Base-by-base conservation (phyloP, 495 filamentous ascomycete species). In the Penicillium daleae region DNA sequence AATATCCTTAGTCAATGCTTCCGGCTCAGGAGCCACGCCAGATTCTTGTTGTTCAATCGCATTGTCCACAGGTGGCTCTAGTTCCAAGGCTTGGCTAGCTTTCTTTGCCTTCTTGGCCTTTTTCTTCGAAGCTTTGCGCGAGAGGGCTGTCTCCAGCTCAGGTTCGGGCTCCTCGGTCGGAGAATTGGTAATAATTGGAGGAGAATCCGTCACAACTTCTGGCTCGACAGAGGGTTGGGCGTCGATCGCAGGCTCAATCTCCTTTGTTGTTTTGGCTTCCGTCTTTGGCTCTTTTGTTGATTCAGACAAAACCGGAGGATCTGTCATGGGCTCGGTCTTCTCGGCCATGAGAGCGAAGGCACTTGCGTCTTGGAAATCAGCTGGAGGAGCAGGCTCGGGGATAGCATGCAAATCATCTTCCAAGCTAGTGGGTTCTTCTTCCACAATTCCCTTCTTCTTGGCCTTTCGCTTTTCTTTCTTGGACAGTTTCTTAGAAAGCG, bases 401-500 rank as follows among this genome's bases (percentile, higher is more conserved):
- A 40, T 33, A 31, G 29, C 1, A n/a, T 24, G 24, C 26, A 44
- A 15, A 2, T 33, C 29, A 4, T 37, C 9, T 24, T 59, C 60
- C 9, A 57, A 32, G 22, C 12, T n/a, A n/a, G 42, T 6, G 24
- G 50, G 31, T 15, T 8, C 15, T 12, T 63, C 58, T 51, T 64
- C 62, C 7, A 55, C 17, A n/a, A 22, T 26, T 1, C 26, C 63
- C 37, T 62, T 64, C 56, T 74, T 71, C 63, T 77, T 78, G 22
- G 57, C 61, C 44, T 73, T 79, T 26, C 78, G 77, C 65, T 76
- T 76, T 31, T 81, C 74, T 49, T 77, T 78, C 60, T 77, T 76
- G 17, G 72, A 74, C 26, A 73, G 63, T 55, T 78, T 77, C 51
- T 57, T 71, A 9, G 67, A 64, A 44, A 71, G 17, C 46, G 63